phyloP scores from a whole-genome alignment of 1,284 basidiomycete species.

The Puccinia horiana region DNA sequence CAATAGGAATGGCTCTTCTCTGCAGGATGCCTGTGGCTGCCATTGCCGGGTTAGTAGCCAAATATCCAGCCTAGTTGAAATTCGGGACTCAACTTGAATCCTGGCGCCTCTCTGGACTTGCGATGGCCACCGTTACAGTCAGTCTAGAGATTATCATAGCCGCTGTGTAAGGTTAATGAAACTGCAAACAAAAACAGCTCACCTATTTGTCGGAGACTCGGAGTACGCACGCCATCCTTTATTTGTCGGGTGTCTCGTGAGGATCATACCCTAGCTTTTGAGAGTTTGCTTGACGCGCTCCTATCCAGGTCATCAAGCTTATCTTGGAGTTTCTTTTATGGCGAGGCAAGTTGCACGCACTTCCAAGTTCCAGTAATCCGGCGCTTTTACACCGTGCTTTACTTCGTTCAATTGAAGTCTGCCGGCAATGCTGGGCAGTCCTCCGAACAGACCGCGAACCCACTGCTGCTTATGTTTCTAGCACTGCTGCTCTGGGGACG shows the following conservation, averaged over 20 bases:
- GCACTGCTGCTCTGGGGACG: no score
- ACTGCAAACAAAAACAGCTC: background rate
- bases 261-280: background rate
- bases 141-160: background rate
- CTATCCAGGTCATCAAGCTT: background rate
- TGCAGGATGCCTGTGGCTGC: background rate
- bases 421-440: background rate
- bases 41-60: background rate
- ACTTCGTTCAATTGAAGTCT: slow-evolving; percentile 7
- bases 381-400: background rate
- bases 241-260: slow-evolving; percentile 6
- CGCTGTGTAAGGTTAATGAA: slow-evolving; percentile 7
- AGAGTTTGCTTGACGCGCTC: background rate
- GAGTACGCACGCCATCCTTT: background rate
- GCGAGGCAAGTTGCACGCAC: background rate
- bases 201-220: background rate
- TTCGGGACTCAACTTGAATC: background rate
- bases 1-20: background rate
- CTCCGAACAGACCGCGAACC: slow-evolving; percentile 25
- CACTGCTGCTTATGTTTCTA: slow-evolving; percentile 5
- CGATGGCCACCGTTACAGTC: background rate
- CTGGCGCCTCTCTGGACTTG: background rate
- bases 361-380: slow-evolving; percentile 11
- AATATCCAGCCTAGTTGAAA: background rate
- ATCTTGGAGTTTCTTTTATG: background rate